Percentiles rank a stretch among this genome's conserved stretches.
Evolutionary conservation across 2,329 filamentous ascomycete genomes (phyloP).

Genomic region (Colletotrichum sp.): DNA sequence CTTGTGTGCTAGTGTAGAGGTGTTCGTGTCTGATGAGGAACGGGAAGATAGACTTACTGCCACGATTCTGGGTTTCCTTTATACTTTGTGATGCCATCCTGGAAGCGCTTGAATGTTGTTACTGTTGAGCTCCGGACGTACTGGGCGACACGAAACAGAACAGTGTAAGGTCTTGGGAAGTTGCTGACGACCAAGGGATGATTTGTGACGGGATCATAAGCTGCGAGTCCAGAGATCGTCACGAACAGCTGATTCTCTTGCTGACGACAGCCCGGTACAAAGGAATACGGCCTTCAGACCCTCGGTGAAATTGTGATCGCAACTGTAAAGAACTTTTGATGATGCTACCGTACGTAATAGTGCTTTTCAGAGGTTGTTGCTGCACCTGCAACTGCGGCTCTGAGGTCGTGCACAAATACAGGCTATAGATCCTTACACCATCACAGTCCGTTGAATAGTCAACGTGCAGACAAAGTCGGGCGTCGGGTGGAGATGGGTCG

Average conservation of each 20-base stretch:
- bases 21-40: background rate
- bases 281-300: accelerated
- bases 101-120: background rate
- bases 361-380: background rate
- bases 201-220: background rate
- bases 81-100: background rate
- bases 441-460: accelerated
- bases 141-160: background rate
- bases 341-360: accelerated
- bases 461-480: background rate
- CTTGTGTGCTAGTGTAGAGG: background rate
- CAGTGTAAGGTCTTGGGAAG: background rate
- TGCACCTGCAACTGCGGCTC: background rate
- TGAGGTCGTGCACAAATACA: accelerated
- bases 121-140: background rate
- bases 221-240: background rate
- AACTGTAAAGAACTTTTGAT: background rate
- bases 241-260: background rate
- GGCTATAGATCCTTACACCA: background rate
- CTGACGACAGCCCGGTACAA: background rate
- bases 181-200: background rate
- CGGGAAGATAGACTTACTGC: background rate
- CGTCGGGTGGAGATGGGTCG: background rate
- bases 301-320: background rate
- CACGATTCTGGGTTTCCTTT: background rate